Percentiles rank a stretch among this genome's conserved stretches.
These are phyloP conservation scores for Epichloe amarillans DNA, from an alignment of 2,329 filamentous ascomycete genomes.

Conservation along the genomic window DNA sequence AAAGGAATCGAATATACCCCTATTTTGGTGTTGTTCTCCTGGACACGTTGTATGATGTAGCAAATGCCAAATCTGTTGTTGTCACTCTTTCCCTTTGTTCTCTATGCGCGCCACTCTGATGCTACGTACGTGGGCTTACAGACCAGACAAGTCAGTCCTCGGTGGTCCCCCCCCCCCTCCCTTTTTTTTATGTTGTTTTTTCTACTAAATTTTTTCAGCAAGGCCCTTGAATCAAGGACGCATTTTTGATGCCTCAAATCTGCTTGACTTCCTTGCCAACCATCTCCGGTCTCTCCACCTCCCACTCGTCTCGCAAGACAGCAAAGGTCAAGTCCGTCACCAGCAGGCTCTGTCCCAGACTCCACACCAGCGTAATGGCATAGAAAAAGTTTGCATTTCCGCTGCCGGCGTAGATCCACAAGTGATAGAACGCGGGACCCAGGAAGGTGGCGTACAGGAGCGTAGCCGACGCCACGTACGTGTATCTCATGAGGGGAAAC, in stretches of 20 bases:
- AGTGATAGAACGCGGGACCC: slow-evolving; percentile 87
- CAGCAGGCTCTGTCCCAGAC: slow-evolving; percentile 72
- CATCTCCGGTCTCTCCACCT: slow-evolving; percentile 81
- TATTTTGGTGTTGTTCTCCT: neutral
- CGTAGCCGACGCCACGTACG: slow-evolving; percentile 71
- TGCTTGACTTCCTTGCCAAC: slow-evolving; percentile 77
- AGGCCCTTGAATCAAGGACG: neutral
- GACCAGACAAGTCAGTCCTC: neutral
- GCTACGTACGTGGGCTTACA: neutral
- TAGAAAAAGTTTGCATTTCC: slow-evolving; percentile 99
- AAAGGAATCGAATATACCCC: slow-evolving; percentile 5
- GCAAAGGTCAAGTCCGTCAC: slow-evolving; percentile 84
- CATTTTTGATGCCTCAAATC: slow-evolving; percentile 41
- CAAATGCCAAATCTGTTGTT: neutral
- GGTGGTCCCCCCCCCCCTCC: too few relatives aligned
- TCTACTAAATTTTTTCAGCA: neutral
- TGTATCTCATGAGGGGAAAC: slow-evolving; percentile 86
- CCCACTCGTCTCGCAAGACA: slow-evolving; percentile 82
- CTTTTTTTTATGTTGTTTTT: neutral
- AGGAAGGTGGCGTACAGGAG: slow-evolving; percentile 80
- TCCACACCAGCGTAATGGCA: slow-evolving; percentile 98
- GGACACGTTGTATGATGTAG: neutral
- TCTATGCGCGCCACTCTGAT: neutral
- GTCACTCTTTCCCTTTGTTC: neutral
- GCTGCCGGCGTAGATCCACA: slow-evolving; percentile 97